These are phyloP conservation scores for Penicillium digitatum DNA, from an alignment of 2,329 filamentous ascomycete genomes.

Conservation along the genomic window DNA sequence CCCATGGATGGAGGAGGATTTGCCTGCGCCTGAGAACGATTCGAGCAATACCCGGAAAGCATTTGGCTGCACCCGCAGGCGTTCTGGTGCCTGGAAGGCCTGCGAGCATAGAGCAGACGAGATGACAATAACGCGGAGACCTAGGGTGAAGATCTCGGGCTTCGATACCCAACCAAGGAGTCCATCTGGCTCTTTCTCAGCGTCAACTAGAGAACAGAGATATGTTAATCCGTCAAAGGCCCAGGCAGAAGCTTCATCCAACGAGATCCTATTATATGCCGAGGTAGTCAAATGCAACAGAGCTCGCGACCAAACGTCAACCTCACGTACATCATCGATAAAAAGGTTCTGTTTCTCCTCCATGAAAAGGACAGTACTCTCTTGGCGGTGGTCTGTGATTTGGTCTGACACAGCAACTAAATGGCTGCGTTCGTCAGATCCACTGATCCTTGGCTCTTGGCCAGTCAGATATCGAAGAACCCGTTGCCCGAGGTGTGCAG, in stretches of 20 bases:
- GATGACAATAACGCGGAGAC: constrained; percentile 38
- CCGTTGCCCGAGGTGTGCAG: constrained; percentile 32
- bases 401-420: constrained; percentile 26
- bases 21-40: constrained; percentile 24
- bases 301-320: constrained; percentile 61
- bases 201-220: constrained; percentile 22
- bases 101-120: constrained; percentile 33
- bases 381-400: constrained; percentile 35
- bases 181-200: constrained; percentile 51
- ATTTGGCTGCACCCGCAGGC: constrained; percentile 15
- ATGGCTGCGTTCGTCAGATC: constrained; percentile 10
- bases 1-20: constrained; percentile 27
- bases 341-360: constrained; percentile 95
- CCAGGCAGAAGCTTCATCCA: constrained; percentile 30
- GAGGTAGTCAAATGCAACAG: constrained; percentile 37
- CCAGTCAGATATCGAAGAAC: constrained; percentile 41
- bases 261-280: constrained; percentile 21
- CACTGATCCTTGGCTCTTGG: constrained; percentile 26
- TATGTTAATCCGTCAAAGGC: constrained; percentile 31
- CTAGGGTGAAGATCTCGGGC: constrained; percentile 58
- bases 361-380: constrained; percentile 62
- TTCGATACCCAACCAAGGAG: constrained; percentile 70
- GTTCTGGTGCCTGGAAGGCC: constrained; percentile 16
- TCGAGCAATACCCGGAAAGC: constrained; percentile 25
- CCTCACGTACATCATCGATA: constrained; percentile 74